phyloP scores from a whole-genome alignment of 805 yeast species.

The Komagataella phaffii region DNA sequence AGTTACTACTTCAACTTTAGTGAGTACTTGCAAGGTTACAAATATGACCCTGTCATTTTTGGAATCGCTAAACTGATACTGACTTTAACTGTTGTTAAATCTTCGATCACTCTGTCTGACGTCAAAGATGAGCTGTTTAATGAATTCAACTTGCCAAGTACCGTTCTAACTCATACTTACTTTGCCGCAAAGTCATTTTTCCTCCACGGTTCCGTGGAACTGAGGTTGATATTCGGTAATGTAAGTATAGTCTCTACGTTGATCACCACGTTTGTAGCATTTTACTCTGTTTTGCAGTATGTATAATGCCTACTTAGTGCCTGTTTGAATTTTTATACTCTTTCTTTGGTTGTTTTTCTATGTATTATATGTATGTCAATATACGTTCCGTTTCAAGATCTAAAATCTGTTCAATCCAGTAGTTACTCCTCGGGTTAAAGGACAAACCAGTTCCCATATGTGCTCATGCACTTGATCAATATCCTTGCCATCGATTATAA shows the following conservation, averaged over 20 bases:
- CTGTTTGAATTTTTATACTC: conserved; percentile 3
- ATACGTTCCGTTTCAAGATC: background rate
- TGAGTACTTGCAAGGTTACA: conserved; percentile 31
- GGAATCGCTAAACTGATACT: conserved; percentile 30
- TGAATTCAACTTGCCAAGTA: conserved; percentile 15
- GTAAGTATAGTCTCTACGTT: conserved; percentile 32
- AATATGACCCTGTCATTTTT: conserved; percentile 38
- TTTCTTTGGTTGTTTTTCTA: background rate
- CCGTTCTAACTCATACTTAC: conserved; percentile 10
- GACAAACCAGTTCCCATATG: conserved; percentile 24
- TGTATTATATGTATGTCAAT: conserved; percentile 1
- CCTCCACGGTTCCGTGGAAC: conserved; percentile 23
- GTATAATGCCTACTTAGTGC: conserved; percentile 3
- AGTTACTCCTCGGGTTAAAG: conserved; percentile 7
- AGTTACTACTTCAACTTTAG: conserved; percentile 44
- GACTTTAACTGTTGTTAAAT: conserved; percentile 21
- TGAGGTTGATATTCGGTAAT: conserved; percentile 29
- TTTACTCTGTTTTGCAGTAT: conserved; percentile 23
- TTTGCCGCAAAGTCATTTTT: conserved; percentile 15
- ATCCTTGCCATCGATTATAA: conserved; percentile 46
- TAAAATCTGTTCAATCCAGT: conserved; percentile 5
- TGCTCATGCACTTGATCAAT: conserved; percentile 40
- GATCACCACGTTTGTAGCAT: conserved; percentile 31
- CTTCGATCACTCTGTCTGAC: conserved; percentile 9
- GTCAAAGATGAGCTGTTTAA: conserved; percentile 17